Evolutionary conservation across 1,284 basidiomycete genomes (phyloP), one percentile per base, ranked within the genome.

Genomic region (Malassezia cuniculi): DNA sequence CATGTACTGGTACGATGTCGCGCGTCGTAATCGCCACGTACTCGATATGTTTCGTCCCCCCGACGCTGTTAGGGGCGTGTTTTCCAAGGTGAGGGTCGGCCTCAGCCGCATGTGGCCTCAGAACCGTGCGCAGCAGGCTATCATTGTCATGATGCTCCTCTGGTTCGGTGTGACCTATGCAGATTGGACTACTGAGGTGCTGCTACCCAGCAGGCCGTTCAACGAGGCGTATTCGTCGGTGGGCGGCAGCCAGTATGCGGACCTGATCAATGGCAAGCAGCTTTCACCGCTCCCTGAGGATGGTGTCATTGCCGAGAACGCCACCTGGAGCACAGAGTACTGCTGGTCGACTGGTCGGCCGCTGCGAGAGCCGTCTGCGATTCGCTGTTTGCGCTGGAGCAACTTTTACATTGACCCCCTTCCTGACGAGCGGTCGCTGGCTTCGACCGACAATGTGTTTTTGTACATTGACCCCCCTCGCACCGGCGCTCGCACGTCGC

Each of bases 51-150:
- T 45, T 9, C 36, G 37, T 4, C 41, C 36, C 11, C 29, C 41
- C 4, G 27, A 29, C 6, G 20, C 17, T 15, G 18, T 39, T 6
- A 7, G 19, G 15, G 7, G 14, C 3, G 36, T 22, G 4, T 25
- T 21, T 0, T 2, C 5, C 3, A 31, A 36, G 11, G 17, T 20
- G 11, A 11, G 11, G 3, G 7, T 3, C 8, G 8, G 19, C 3
- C 18, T 31, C 16, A 5, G 7, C 4, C 21, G 26, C 1, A 12
- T 33, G 5, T 45, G 42, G 42, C 42, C 42, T 14, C 32, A 28
- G n/a, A 39, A 39, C 29, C 42, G 42, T 20, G 31, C 39, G 36
- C 42, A 45, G 30, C 42, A 45, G 19, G 33, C 42, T 2, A 31
- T 45, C 8, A n/a, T 45, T 7, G 28, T 39, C 14, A 31, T 39